Conservation (phyloP, 176 grass and related monocot species). For the Musa itinerans region DNA sequence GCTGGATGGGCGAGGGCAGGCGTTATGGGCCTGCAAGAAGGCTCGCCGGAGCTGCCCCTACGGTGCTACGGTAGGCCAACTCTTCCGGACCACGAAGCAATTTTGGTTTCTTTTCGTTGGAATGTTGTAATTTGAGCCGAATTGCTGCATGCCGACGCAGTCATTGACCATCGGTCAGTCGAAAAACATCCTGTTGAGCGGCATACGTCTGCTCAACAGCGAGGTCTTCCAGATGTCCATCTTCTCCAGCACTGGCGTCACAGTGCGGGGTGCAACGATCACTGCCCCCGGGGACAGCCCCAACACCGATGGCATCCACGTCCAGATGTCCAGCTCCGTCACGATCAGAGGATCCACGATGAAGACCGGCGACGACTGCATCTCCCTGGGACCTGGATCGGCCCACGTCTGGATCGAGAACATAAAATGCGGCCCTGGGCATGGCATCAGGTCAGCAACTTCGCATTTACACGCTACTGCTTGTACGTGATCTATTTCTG, state of each 20-base stretch:
- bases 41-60: conserved; percentile 24
- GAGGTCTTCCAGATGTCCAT: conserved; percentile 47
- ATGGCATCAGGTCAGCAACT: conserved; percentile 44
- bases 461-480: not conserved
- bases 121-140: not conserved
- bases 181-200: conserved; percentile 29
- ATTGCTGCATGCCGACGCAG: conserved; percentile 18
- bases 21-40: conserved; percentile 46
- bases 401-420: conserved; percentile 31
- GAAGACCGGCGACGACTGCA: conserved; percentile 58
- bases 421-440: conserved; percentile 46
- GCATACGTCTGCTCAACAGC: conserved; percentile 34
- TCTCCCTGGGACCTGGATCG: conserved; percentile 45
- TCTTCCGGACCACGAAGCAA: not conserved
- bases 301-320: conserved; percentile 63
- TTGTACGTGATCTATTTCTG: too few relatives aligned
- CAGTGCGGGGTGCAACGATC: conserved; percentile 27
- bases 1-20: conserved; percentile 35
- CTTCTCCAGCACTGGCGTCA: conserved; percentile 33
- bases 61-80: conserved; percentile 29
- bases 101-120: not conserved
- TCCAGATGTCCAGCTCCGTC: conserved; percentile 39
- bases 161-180: conserved; percentile 39
- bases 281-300: conserved; percentile 49
- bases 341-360: conserved; percentile 21